These are phyloP conservation scores for Grosmannia serpens DNA, from an alignment of 2,329 filamentous ascomycete species.

Conservation along the genomic window DNA sequence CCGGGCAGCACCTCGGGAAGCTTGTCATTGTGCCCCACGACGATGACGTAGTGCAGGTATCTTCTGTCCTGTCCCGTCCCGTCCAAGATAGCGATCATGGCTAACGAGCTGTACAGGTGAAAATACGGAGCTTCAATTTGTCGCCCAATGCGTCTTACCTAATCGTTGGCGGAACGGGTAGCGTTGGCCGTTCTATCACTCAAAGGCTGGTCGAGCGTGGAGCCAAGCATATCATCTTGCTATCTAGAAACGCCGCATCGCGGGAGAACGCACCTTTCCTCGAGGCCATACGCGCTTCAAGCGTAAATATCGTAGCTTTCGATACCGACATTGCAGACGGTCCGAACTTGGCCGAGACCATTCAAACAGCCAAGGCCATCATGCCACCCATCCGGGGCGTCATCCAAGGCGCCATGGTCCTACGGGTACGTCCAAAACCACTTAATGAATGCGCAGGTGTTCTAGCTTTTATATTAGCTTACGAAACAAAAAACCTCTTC, in stretches of 20 bases:
- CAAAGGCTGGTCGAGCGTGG: constrained; percentile 20
- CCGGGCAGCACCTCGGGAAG: constrained; percentile 2
- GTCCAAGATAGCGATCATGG: background rate
- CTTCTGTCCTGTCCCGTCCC: background rate
- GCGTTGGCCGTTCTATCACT: constrained; percentile 22
- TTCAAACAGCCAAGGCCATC: background rate
- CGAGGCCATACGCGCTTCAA: background rate
- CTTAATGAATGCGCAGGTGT: background rate
- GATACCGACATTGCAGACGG: background rate
- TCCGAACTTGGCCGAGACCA: background rate
- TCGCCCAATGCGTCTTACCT: constrained; percentile 19
- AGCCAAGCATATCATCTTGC: constrained; percentile 15
- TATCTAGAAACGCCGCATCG: constrained; percentile 16
- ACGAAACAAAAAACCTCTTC: background rate
- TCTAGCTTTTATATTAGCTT: background rate
- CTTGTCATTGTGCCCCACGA: constrained; percentile 4
- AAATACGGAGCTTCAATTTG: background rate
- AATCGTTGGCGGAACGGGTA: constrained; percentile 25
- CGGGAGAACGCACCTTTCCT: background rate
- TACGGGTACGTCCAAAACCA: constrained; percentile 7
- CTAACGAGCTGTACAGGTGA: background rate
- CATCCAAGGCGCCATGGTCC: constrained; percentile 31
- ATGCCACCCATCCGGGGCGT: constrained; percentile 27
- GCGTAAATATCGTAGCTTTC: background rate
- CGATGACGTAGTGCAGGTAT: background rate